A percentile compares a stretch with the other conserved stretches of the same genome.
These are phyloP conservation scores for Dimargaris cristalligena DNA, from an alignment of 192 early-diverging fungal genomes.

Conservation along the genomic window DNA sequence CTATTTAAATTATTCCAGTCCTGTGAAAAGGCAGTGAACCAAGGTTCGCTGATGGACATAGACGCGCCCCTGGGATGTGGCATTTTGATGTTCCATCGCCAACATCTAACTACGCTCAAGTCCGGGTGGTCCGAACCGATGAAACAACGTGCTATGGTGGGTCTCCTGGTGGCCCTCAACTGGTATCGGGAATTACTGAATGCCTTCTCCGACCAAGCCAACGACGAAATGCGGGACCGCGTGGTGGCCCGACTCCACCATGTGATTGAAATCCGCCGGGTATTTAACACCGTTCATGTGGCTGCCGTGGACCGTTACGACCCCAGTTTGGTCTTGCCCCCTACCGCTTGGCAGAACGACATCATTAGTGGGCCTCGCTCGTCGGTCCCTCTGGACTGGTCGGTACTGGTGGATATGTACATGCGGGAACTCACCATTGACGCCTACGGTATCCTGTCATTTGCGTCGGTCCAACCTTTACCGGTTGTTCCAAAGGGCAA, in stretches of 20 bases:
- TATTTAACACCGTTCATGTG: too few relatives aligned
- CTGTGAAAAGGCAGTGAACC: conserved; percentile 39
- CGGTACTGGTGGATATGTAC: neutral
- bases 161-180: conserved; percentile 18
- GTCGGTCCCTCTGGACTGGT: neutral
- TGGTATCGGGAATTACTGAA: conserved; percentile 58
- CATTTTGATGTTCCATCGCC: conserved; percentile 13
- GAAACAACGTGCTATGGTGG: conserved; percentile 16
- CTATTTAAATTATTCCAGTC: conserved; percentile 53
- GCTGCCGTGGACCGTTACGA: conserved; percentile 15
- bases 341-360: conserved; percentile 12
- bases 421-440: conserved; percentile 7
- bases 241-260: conserved; percentile 23
- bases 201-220: conserved; percentile 33
- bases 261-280: too few relatives aligned
- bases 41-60: conserved; percentile 36
- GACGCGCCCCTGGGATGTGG: conserved; percentile 57
- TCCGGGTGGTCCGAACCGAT: conserved; percentile 2
- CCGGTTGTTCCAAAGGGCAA: neutral
- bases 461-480: neutral
- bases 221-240: conserved; percentile 14
- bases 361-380: too few relatives aligned
- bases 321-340: conserved; percentile 14
- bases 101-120: neutral
- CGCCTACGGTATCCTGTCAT: neutral